Conservation (phyloP, 495 filamentous ascomycete species). For the Penicillium silybi region DNA sequence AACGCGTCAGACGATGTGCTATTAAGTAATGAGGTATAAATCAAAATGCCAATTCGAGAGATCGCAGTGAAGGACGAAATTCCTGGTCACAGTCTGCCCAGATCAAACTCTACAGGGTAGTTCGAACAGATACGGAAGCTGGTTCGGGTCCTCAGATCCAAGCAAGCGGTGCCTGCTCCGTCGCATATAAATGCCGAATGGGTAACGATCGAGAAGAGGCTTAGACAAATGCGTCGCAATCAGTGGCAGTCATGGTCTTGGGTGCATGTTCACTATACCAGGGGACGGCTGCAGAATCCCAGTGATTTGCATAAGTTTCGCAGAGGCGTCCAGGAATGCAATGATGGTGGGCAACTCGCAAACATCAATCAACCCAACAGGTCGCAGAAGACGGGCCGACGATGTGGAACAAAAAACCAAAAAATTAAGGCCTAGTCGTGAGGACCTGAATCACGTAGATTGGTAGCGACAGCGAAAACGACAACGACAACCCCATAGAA, state of each 20-base stretch:
- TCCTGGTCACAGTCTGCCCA: background rate
- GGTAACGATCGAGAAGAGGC: too few species aligned
- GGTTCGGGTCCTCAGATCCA: too few species aligned
- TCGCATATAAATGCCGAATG: too few species aligned
- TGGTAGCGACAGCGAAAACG: background rate
- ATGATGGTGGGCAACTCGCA: conserved; percentile 10
- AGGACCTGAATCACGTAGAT: background rate
- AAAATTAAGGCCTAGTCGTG: background rate
- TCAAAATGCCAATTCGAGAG: background rate
- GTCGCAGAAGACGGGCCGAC: conserved; percentile 16
- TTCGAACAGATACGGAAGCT: background rate
- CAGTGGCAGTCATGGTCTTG: conserved; percentile 22
- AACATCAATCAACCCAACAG: conserved; percentile 12
- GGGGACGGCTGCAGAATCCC: conserved; percentile 31
- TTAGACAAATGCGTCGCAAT: background rate
- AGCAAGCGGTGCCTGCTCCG: too few species aligned
- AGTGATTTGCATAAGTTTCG: conserved; percentile 24
- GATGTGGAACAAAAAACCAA: background rate
- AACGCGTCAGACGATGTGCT: background rate
- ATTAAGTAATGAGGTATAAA: background rate
- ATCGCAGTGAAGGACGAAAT: background rate
- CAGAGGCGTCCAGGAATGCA: conserved; percentile 2
- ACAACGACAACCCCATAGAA: background rate
- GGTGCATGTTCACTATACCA: conserved; percentile 32
- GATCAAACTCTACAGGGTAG: background rate